phyloP scores from a whole-genome alignment of 768 basidiomycete genomes.

The Lactifluus subvellereus region DNA sequence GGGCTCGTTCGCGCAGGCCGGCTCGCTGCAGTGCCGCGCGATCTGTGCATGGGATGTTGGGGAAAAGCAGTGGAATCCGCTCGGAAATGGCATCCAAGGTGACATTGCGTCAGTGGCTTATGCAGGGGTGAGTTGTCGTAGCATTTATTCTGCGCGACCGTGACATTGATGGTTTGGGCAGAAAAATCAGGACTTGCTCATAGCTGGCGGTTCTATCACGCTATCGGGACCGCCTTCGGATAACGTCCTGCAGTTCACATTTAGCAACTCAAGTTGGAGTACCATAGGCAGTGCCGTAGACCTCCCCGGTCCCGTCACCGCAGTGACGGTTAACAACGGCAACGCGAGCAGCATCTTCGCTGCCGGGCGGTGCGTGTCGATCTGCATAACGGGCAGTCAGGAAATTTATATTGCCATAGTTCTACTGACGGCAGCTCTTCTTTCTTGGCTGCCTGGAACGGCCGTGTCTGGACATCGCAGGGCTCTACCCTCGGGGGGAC shows the following conservation, averaged over 20 bases:
- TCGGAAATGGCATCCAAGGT: slow-evolving; percentile 78
- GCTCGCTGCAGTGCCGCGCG: slow-evolving; percentile 63
- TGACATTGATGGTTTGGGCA: slow-evolving; percentile 29
- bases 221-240: slow-evolving; percentile 56
- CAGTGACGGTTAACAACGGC: slow-evolving; percentile 75
- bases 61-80: slow-evolving; percentile 69
- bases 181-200: slow-evolving; percentile 60
- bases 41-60: slow-evolving; percentile 72
- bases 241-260: slow-evolving; percentile 69
- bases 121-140: slow-evolving; percentile 59
- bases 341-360: slow-evolving; percentile 84
- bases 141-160: background rate
- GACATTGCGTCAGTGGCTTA: slow-evolving; percentile 74
- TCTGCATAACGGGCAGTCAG: background rate
- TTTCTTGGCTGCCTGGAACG: slow-evolving; percentile 85
- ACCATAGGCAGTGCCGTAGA: slow-evolving; percentile 52
- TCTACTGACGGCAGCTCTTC: slow-evolving; percentile 54
- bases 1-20: slow-evolving; percentile 81
- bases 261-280: slow-evolving; percentile 71
- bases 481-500: slow-evolving; percentile 50
- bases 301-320: slow-evolving; percentile 87
- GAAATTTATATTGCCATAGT: slow-evolving; percentile 29
- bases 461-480: slow-evolving; percentile 62
- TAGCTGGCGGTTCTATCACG: slow-evolving; percentile 77
- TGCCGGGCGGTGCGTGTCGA: slow-evolving; percentile 67